Evolutionary conservation across 2,329 filamentous ascomycete species (phyloP).

Genomic region (Neobulgaria alba): DNA sequence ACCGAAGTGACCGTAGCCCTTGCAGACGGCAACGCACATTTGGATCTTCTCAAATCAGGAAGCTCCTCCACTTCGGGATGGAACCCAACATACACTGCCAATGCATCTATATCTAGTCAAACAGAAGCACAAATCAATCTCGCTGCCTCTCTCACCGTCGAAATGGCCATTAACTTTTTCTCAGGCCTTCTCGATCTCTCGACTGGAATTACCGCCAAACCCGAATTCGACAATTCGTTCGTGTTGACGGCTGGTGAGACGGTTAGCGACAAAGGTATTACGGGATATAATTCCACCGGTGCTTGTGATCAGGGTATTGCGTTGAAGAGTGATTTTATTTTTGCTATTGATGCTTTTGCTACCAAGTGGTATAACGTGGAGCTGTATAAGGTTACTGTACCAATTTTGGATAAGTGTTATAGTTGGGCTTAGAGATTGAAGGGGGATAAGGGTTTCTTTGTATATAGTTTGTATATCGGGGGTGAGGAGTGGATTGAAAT

Average conservation of each 20-base stretch:
- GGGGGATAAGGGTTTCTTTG: too few species aligned
- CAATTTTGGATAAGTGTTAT: constrained; percentile 26
- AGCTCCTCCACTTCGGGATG: constrained; percentile 29
- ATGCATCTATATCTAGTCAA: constrained; percentile 29
- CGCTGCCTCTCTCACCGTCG: constrained; percentile 31
- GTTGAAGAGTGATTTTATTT: constrained; percentile 24
- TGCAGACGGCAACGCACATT: constrained; percentile 31
- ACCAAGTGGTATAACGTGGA: constrained; percentile 19
- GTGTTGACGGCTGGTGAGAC: constrained; percentile 23
- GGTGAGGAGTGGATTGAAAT: too few species aligned
- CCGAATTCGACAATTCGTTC: constrained; percentile 32
- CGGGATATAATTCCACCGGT: constrained; percentile 12
- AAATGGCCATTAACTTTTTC: constrained; percentile 32
- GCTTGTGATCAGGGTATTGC: constrained; percentile 23
- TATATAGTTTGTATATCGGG: too few species aligned
- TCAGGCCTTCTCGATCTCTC: constrained; percentile 31
- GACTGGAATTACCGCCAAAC: constrained; percentile 31
- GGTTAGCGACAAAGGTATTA: constrained; percentile 9
- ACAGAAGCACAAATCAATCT: constrained; percentile 29
- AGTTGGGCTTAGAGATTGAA: constrained; percentile 10
- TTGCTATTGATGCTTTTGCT: constrained; percentile 25
- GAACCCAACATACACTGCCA: constrained; percentile 30
- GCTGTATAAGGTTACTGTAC: constrained; percentile 23
- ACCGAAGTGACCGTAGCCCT: constrained; percentile 29
- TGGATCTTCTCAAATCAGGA: constrained; percentile 30